Base-by-base conservation (phyloP, 305 asterid genomes). In the Solanum hybrid region DNA sequence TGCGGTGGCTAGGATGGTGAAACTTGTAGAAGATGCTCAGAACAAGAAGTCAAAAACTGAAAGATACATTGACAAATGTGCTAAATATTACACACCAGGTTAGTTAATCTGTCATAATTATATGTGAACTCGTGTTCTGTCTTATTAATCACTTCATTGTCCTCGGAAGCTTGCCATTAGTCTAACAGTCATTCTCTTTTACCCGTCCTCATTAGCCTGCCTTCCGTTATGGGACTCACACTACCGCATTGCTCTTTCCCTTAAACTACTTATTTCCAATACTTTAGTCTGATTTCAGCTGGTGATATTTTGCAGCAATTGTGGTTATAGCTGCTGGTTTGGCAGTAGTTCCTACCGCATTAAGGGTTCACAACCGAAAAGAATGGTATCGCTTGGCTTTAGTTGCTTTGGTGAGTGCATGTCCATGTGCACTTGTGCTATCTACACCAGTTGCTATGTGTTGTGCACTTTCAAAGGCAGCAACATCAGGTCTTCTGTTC, bases 21-120 rank as follows among this genome's bases (percentile, higher is more conserved):
- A 95, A 88, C 95, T 97, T 42, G 99, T 97, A 0, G 99, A 97
- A 90, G 99, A 96, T 51, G 98, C 99, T 29, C 99, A 96, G 40
- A 96, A 89, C 88, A 95, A 93, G 19, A 97, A 95, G 89, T 97
- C 99, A 0, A 91, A 89, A 89, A 92, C 94, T 6, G 98, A 97
- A 79, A 92, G 99, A 90, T 92, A 92, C 88, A 88, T 97, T 78
- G 99, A 97, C 93, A 95, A 93, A 89, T 95, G 97, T 82, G 97
- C 99, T 40, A 95, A 93, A 88, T 97, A 94, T 90, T 97, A 97
- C 81, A 96, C 99, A 34, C 99, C 99, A 88, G 97, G 99, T 95
- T 13, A 88, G 90, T 78, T 27, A 86, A 73, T n/a, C 26, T 56
- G 76, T 56, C 45, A 19, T 29, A 31, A 85, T 8, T 82, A 82